A percentile compares a stretch with the other conserved stretches of the same genome.
Conservation (phyloP, 192 early-diverging fungal species). For the Phycomyces nitens region DNA sequence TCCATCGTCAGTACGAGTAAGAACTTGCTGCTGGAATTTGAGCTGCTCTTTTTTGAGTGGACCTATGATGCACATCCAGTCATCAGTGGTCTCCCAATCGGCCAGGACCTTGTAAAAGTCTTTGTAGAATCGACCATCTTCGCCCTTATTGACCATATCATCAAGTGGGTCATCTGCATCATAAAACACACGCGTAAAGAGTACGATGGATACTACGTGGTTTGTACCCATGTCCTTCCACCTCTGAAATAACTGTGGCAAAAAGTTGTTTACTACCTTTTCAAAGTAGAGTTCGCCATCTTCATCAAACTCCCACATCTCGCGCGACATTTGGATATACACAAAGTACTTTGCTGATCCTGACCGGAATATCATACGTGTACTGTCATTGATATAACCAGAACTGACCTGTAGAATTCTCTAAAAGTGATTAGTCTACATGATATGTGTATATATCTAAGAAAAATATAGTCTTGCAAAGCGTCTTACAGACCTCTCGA, state of each 20-base stretch:
- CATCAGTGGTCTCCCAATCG: constrained; percentile 82
- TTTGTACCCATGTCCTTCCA: constrained; percentile 84
- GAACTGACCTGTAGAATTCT: constrained; percentile 51
- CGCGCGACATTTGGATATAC: constrained; percentile 93
- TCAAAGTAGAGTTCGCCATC: constrained; percentile 95
- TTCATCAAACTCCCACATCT: constrained; percentile 98
- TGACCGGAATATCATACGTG: constrained; percentile 87
- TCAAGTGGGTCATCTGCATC: constrained; percentile 41
- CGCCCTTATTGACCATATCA: constrained; percentile 38
- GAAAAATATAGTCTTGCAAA: background rate
- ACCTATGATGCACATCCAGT: constrained; percentile 66
- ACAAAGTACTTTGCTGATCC: constrained; percentile 93
- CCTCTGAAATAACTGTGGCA: constrained; percentile 81
- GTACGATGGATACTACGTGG: constrained; percentile 92
- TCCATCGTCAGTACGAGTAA: constrained; percentile 47
- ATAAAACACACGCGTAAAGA: constrained; percentile 90
- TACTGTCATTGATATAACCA: constrained; percentile 76
- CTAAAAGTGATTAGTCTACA: background rate
- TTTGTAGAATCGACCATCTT: constrained; percentile 66
- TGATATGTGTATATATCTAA: too few relatives aligned
- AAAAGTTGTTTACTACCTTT: constrained; percentile 84
- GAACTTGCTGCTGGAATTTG: constrained; percentile 64
- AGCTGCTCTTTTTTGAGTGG: constrained; percentile 75
- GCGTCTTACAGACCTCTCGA: constrained; percentile 36
- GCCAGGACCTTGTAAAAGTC: constrained; percentile 96